Percentiles rank a stretch among this genome's conserved stretches.
phyloP scores from a whole-genome alignment of 768 basidiomycete genomes.

The Auricularia heimuer region DNA sequence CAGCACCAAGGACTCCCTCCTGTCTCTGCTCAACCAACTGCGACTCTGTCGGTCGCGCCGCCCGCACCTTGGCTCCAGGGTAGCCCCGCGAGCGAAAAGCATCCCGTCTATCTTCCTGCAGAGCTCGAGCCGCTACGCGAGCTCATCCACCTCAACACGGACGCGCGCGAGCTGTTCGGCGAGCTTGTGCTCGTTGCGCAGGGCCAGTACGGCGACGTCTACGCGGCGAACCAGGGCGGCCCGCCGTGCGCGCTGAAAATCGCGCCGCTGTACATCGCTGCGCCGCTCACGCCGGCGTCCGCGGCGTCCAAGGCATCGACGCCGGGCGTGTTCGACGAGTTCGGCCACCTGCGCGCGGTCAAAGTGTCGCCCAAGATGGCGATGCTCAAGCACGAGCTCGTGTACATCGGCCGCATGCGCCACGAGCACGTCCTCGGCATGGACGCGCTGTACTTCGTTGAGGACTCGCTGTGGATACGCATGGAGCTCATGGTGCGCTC shows the following conservation, averaged over 20 bases:
- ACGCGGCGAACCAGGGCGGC: conserved; percentile 22
- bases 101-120: conserved; percentile 4
- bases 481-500: conserved; percentile 90
- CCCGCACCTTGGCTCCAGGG: not conserved
- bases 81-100: not conserved
- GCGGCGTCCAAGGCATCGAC: conserved; percentile 11
- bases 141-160: conserved; percentile 51
- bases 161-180: conserved; percentile 55
- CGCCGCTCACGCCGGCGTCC: conserved; percentile 8
- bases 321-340: not conserved
- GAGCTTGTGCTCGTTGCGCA: conserved; percentile 73
- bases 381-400: conserved; percentile 53
- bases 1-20: not conserved
- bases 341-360: conserved; percentile 4
- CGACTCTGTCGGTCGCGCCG: not conserved
- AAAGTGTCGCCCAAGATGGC: conserved; percentile 49
- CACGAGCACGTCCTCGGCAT: conserved; percentile 57
- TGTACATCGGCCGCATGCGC: conserved; percentile 43
- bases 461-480: conserved; percentile 63
- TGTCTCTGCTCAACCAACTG: not conserved
- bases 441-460: conserved; percentile 54
- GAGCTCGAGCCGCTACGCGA: conserved; percentile 49
- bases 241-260: not conserved
- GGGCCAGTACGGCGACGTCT: conserved; percentile 72
- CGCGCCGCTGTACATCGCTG: conserved; percentile 23